Base-by-base conservation (phyloP, 2,329 filamentous ascomycete genomes). In the Decorospora gaudefroyi region DNA sequence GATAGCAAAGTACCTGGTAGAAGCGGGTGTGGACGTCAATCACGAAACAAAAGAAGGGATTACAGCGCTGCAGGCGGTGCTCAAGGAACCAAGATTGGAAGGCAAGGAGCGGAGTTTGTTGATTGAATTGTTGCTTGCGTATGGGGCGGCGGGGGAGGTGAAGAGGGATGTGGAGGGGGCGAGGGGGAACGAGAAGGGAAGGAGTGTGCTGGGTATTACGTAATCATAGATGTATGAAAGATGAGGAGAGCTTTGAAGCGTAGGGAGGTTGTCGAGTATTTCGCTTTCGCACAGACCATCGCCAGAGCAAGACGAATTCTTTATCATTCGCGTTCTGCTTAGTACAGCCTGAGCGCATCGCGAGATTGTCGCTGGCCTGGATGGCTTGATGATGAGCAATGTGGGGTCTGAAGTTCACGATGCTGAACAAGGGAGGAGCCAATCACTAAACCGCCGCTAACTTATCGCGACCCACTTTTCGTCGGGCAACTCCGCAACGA, bases 11-110 rank as follows among this genome's bases (percentile, higher is more conserved):
- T 63, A 59, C 27, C 44, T 69, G 15, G 35, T 65, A 6, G 64
- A 67, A 18, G 51, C 50, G 18, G 65, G 65, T 8, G 64, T 59
- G 4, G 65, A 69, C 42, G 61, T 68, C n/a, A 63, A 66, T 29
- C 47, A 51, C 9, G 53, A 57, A 18, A 46, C 57, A 6, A 46
- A 55, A 13, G 50, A 60, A 13, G 56, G 50, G 4, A 46, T 46
- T 6, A 62, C 59, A 4, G 62, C 64, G 3, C 42, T 68, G 3
- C 59, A 63, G 10, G 45, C 51, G 26, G 53, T 55, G 4, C 40
- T 68, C 5, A 57, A 49, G 8, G 42, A 51, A 5, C 38, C 46
- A 5, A 53, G 26, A 8, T 29, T 65, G 1, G 62, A 67, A 12
- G 53, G 57, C 8, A 50, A 56, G 18, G 62, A 67, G 36, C 29